Evolutionary conservation across 306 rosid species (phyloP), one percentile per base, ranked within the genome.

Genomic region (Aeschynomene evenia): DNA sequence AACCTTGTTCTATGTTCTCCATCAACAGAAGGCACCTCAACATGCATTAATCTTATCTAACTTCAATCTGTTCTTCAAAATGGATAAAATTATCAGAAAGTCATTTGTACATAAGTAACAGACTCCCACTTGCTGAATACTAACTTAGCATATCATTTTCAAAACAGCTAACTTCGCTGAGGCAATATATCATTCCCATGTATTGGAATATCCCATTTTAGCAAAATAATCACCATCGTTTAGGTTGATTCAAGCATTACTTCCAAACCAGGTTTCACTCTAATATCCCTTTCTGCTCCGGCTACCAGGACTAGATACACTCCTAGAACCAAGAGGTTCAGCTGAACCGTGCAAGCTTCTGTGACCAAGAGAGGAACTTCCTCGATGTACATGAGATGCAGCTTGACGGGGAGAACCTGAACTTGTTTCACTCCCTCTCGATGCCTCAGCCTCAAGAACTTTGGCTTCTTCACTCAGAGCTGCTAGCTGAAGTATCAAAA

Each of bases 201-300:
- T 37, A 59, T 57, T 63, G 22, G 22, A 24, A 81, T 60, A 72
- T 51, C 14, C 82, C 45, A 66, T 43, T 67, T 65, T 63, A 54
- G 74, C 60, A 72, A 63, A 84, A 73, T 70, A 78, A 70, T 28
- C 71, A 54, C 46, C 79, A 19, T 20, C 24, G n/a, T 3, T 61
- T 7, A 65, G 58, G 59, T n/a, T 28, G 74, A 66, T 75, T 31
- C 60, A 64, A 79, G 74, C 66, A 72, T 56, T 58, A 56, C 54
- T 77, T 50, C 71, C 56, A 29, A 20, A 19, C 6, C 45, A 29
- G 37, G 53, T 66, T 66, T 68, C 63, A 42, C 7, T 29, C 70
- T 74, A 80, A 16, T 73, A 72, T 22, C 93, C 99, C 76, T 74
- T 89, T 59, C 86, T 80, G 85, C 89, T 95, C 51, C 92, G 74